Conservation (phyloP, 163 green algal species). For the Chloromonas sp. region DNA sequence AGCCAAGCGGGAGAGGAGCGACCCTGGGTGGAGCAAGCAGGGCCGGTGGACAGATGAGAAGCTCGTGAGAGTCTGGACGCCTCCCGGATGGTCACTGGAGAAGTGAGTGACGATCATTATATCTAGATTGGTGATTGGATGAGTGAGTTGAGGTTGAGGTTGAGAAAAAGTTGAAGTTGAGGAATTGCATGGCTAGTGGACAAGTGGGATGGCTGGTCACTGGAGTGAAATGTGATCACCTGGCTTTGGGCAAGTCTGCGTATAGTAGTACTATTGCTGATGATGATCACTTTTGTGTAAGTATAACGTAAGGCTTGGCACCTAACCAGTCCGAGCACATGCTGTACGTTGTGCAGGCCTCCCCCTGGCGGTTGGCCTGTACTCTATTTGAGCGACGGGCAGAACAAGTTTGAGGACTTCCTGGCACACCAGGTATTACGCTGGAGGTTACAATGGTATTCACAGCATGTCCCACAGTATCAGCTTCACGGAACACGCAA, state of each 20-base stretch:
- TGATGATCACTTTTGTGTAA: too few relatives aligned
- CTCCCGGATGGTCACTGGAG: conserved; percentile 27
- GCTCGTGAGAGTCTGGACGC: conserved; percentile 40
- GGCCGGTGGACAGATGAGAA: conserved; percentile 44
- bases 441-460: too few relatives aligned
- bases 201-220: too few relatives aligned
- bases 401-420: conserved; percentile 52
- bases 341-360: not conserved
- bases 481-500: not conserved
- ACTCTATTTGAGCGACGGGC: conserved; percentile 40
- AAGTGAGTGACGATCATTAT: not conserved
- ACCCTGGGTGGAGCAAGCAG: not conserved
- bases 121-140: too few relatives aligned
- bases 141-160: too few relatives aligned
- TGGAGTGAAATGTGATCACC: too few relatives aligned
- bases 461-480: not conserved
- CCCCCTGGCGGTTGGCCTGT: conserved; percentile 40
- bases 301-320: too few relatives aligned
- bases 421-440: not conserved
- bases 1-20: conserved; percentile 16
- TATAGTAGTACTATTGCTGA: too few relatives aligned
- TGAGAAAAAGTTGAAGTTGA: too few relatives aligned
- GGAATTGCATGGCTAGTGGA: too few relatives aligned
- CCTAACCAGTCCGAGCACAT: too few relatives aligned
- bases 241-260: too few relatives aligned